Percentiles rank a stretch among this genome's conserved stretches.
Conservation (phyloP, 1,139 yeast species). For the Geotrichum fermentans region DNA sequence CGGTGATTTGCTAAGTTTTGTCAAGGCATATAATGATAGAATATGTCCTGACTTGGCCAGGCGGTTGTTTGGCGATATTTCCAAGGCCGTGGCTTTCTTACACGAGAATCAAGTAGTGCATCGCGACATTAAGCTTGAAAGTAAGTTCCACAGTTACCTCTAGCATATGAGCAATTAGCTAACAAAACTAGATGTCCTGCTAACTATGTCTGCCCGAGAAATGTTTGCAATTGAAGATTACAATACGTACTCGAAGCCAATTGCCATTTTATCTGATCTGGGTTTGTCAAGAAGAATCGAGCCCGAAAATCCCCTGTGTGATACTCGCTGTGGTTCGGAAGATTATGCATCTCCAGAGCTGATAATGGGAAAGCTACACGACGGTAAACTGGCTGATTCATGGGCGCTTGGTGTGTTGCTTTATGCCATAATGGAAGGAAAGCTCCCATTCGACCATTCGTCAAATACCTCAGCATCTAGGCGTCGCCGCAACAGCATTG, state of each 20-base stretch:
- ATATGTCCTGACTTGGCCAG: conserved; percentile 35
- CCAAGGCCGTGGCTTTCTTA: conserved; percentile 64
- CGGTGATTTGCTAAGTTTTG: conserved; percentile 72
- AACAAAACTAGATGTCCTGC: conserved; percentile 22
- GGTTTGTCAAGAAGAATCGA: conserved; percentile 74
- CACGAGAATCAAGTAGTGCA: conserved; percentile 69
- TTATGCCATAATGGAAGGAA: conserved; percentile 73
- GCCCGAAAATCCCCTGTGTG: conserved; percentile 54
- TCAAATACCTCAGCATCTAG: conserved; percentile 34
- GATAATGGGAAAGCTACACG: conserved; percentile 81
- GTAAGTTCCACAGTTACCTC: conserved; percentile 8
- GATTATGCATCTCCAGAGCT: conserved; percentile 94
- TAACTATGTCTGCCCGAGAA: conserved; percentile 20
- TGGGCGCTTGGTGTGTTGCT: conserved; percentile 95
- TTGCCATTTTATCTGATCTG: conserved; percentile 75
- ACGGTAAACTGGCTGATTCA: conserved; percentile 82
- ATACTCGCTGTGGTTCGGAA: conserved; percentile 91
- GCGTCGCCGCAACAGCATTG: conserved; percentile 56
- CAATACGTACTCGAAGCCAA: conserved; percentile 32
- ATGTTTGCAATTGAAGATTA: conserved; percentile 20
- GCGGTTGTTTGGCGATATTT: conserved; percentile 64
- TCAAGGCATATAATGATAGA: conserved; percentile 42
- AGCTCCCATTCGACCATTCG: conserved; percentile 77
- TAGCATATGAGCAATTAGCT: neutral
- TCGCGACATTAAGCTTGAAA: conserved; percentile 84